phyloP scores from a whole-genome alignment of 108 stramenopile species.

The Cyclotella distinguenda region DNA sequence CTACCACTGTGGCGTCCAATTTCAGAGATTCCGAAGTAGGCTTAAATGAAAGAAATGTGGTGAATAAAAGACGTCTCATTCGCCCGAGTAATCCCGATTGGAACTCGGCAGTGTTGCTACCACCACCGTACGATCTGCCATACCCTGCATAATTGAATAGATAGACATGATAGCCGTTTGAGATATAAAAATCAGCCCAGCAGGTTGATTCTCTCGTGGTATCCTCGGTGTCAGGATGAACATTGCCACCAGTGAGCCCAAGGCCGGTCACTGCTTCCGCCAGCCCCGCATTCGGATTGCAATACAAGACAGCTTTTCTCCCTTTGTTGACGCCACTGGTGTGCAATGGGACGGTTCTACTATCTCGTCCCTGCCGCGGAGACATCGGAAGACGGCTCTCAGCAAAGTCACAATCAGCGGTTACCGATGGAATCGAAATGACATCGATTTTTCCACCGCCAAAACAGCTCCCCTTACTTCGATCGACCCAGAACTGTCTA shows the following conservation, averaged over 20 bases:
- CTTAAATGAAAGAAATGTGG: constrained; percentile 50
- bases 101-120: constrained; percentile 24
- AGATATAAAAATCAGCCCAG: constrained; percentile 81
- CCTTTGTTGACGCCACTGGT: constrained; percentile 2
- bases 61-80: constrained; percentile 51
- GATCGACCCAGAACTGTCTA: constrained; percentile 75
- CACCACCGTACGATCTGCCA: constrained; percentile 68
- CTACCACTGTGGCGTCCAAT: constrained; percentile 67
- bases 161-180: constrained; percentile 76
- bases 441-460: constrained; percentile 58
- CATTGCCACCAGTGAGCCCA: constrained; percentile 80
- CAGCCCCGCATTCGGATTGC: constrained; percentile 90
- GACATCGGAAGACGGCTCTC: constrained; percentile 31
- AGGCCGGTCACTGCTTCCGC: constrained; percentile 83
- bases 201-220: constrained; percentile 43
- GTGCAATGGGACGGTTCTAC: neutral
- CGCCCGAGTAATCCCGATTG: constrained; percentile 48
- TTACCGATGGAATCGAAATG: constrained; percentile 63
- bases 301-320: constrained; percentile 77
- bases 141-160: constrained; percentile 90
- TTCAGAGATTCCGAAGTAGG: constrained; percentile 80
- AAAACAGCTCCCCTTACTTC: constrained; percentile 19
- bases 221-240: constrained; percentile 27
- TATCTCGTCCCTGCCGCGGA: constrained; percentile 32
- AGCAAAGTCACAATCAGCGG: neutral